Evolutionary conservation across 1,284 basidiomycete genomes (phyloP).

Genomic region (Boletellus deceptivus): DNA sequence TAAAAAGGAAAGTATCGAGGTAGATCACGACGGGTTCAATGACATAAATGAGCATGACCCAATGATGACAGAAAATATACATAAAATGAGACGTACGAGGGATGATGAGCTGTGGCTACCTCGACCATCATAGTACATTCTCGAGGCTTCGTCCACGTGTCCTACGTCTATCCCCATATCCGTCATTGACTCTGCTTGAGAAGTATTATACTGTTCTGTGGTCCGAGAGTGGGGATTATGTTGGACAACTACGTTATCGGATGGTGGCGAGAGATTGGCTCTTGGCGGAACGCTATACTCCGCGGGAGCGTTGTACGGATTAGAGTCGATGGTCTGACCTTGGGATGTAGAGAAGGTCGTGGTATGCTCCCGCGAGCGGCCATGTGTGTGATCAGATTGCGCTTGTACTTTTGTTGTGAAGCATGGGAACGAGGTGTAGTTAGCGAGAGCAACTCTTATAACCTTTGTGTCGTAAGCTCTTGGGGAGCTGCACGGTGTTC

Average conservation of each 20-base stretch:
- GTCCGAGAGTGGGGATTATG: conserved; percentile 5
- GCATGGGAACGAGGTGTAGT: conserved; percentile 1
- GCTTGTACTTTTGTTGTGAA: not conserved
- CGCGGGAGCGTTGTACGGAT: not conserved
- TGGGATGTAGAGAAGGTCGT: not conserved
- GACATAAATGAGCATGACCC: too few relatives aligned
- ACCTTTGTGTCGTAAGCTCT: conserved; percentile 19
- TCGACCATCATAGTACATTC: conserved; percentile 16
- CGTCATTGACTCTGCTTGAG: conserved; percentile 3
- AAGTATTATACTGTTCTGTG: conserved; percentile 6
- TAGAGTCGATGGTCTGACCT: not conserved
- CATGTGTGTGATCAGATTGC: conserved; percentile 2
- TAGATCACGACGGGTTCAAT: too few relatives aligned
- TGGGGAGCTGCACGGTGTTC: conserved; percentile 2
- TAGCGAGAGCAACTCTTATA: conserved; percentile 28
- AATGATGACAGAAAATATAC: not conserved
- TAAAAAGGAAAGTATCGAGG: not conserved
- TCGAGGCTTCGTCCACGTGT: conserved; percentile 9
- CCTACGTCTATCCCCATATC: conserved; percentile 18
- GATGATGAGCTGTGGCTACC: conserved; percentile 22
- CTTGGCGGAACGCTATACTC: conserved; percentile 3
- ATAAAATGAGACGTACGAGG: conserved; percentile 19
- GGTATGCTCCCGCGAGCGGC: conserved; percentile 2
- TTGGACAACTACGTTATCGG: conserved; percentile 2
- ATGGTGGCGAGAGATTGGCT: conserved; percentile 5